Conservation (phyloP, 345 rosid genomes). For the Rubroshorea leprosula region DNA sequence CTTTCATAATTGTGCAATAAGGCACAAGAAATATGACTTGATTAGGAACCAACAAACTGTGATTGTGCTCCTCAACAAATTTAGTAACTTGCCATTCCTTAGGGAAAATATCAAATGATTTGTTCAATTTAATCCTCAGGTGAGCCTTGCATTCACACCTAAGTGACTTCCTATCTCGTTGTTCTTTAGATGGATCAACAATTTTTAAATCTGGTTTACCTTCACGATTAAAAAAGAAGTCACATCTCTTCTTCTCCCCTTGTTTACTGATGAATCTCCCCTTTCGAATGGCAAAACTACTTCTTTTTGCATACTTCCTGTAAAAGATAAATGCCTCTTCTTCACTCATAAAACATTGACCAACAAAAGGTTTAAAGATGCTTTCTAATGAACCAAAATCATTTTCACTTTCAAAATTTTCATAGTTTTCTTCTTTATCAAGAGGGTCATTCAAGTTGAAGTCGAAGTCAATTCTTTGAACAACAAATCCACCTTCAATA, state of each 20-base stretch:
- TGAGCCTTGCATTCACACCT: background rate
- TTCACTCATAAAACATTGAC: constrained; percentile 6
- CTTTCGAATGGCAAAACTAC: background rate
- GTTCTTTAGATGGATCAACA: background rate
- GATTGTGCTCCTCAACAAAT: background rate
- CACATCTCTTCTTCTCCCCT: background rate
- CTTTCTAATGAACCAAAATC: background rate
- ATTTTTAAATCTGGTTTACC: background rate
- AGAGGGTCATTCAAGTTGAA: too few relatives aligned
- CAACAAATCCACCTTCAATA: too few relatives aligned
- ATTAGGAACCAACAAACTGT: background rate
- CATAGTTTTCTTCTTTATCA: too few relatives aligned
- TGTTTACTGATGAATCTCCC: background rate
- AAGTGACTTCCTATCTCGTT: background rate
- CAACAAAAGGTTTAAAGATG: background rate
- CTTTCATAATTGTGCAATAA: background rate
- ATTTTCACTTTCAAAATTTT: background rate
- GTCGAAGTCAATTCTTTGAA: too few relatives aligned
- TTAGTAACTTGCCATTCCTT: constrained; percentile 1
- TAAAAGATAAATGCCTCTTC: background rate
- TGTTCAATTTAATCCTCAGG: background rate
- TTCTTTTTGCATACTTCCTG: background rate
- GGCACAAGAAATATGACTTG: background rate
- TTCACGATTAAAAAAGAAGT: background rate
- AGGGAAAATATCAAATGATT: constrained; percentile 4